phyloP scores from a whole-genome alignment of 495 filamentous ascomycete species.

The Aspergillus cristatus region DNA sequence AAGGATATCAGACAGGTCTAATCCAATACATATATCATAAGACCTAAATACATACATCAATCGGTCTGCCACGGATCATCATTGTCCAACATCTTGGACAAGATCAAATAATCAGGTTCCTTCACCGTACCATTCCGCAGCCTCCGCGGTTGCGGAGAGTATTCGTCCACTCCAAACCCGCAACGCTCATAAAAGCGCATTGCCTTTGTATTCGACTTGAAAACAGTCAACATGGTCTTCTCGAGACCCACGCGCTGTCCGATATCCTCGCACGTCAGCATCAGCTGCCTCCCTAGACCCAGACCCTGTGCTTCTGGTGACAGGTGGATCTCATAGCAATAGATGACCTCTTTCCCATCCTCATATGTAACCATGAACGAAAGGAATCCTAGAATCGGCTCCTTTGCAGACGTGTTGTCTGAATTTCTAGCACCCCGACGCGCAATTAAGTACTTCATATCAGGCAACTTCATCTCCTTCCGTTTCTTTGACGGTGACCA shows the following conservation, averaged over 20 bases:
- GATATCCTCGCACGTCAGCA: conserved; percentile 33
- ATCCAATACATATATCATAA: conserved; percentile 9
- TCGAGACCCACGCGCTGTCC: conserved; percentile 39
- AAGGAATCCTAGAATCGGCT: conserved; percentile 51
- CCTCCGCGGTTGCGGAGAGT: conserved; percentile 51
- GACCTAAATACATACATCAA: conserved; percentile 1
- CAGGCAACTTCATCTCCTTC: conserved; percentile 65
- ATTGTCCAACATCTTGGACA: conserved; percentile 50
- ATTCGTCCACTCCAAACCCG: conserved; percentile 61
- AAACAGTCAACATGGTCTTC: conserved; percentile 83
- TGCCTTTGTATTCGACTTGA: conserved; percentile 54
- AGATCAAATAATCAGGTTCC: conserved; percentile 58
- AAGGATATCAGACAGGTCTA: conserved; percentile 82
- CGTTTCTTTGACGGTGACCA: conserved; percentile 65
- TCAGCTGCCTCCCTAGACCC: conserved; percentile 33
- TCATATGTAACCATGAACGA: conserved; percentile 83
- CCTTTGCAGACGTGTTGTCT: not conserved
- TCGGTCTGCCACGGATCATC: no score
- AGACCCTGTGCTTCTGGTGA: conserved; percentile 39
- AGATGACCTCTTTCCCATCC: conserved; percentile 62
- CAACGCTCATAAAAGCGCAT: conserved; percentile 55
- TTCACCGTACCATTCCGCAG: conserved; percentile 57
- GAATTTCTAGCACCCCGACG: conserved; percentile 15
- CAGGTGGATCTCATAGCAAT: conserved; percentile 86
- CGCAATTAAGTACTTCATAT: conserved; percentile 59